Percentiles rank a stretch among this genome's conserved stretches.
phyloP scores from a whole-genome alignment of 768 basidiomycete genomes.

The Mycena capillaripes region DNA sequence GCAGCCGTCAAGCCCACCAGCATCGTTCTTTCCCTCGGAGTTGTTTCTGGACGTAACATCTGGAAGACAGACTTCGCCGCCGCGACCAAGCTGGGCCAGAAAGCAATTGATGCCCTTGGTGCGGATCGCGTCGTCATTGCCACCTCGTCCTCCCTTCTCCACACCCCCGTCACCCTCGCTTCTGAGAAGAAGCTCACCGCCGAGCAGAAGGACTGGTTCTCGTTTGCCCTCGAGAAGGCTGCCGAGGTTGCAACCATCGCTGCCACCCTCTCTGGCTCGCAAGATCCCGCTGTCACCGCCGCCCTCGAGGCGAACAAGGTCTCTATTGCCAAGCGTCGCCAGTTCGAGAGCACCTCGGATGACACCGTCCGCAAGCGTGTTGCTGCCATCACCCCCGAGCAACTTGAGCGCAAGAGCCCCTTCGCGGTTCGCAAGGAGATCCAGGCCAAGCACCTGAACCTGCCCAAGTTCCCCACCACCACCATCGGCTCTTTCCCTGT shows the following conservation, averaged over 20 bases:
- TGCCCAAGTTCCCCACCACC: constrained; percentile 98
- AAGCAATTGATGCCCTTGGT: constrained; percentile 87
- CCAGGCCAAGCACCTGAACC: constrained; percentile 88
- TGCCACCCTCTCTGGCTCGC: constrained; percentile 86
- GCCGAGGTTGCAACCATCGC: constrained; percentile 91
- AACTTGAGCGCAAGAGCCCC: constrained; percentile 89
- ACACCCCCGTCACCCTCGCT: constrained; percentile 96
- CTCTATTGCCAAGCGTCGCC: constrained; percentile 94
- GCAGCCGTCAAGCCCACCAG: constrained; percentile 86
- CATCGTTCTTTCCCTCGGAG: constrained; percentile 90
- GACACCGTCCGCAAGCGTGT: constrained; percentile 96
- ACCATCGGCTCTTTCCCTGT: constrained; percentile 99
- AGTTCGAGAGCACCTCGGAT: constrained; percentile 94
- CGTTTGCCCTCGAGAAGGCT: constrained; percentile 97
- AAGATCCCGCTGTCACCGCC: constrained; percentile 75
- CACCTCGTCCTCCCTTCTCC: constrained; percentile 97
- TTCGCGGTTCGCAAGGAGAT: constrained; percentile 90
- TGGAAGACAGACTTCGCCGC: constrained; percentile 97
- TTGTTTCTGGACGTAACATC: constrained; percentile 99
- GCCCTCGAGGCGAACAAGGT: constrained; percentile 90
- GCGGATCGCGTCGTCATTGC: constrained; percentile 91
- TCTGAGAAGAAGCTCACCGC: constrained; percentile 91
- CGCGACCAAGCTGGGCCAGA: constrained; percentile 86
- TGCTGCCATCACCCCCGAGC: constrained; percentile 87
- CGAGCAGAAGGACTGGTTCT: constrained; percentile 97